Evolutionary conservation across 2,329 filamentous ascomycete species (phyloP).

Genomic region (Beauveria australis): DNA sequence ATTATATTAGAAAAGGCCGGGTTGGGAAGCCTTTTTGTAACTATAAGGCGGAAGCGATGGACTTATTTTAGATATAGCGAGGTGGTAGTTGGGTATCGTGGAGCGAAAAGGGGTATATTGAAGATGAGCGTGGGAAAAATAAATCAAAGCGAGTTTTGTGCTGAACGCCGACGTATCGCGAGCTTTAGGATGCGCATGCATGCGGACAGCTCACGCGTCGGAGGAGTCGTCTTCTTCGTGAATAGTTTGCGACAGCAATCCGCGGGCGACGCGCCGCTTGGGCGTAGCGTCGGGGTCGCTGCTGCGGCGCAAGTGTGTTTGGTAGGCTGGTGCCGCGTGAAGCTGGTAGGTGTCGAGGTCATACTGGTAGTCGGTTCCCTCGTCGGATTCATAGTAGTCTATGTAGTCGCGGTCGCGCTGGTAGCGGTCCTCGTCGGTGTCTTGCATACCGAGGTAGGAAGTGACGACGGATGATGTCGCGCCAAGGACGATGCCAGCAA

Average conservation of each 20-base stretch:
- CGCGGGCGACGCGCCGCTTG: slow-evolving; percentile 34
- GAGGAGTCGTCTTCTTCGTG: slow-evolving; percentile 63
- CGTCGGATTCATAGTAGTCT: slow-evolving; percentile 7
- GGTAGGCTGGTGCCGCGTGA: slow-evolving; percentile 17
- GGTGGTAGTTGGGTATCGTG: slow-evolving; percentile 1
- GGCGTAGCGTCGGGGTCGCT: slow-evolving; percentile 28
- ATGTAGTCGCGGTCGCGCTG: background rate
- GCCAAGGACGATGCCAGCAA: slow-evolving; percentile 52
- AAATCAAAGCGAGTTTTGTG: background rate
- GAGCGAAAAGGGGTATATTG: background rate
- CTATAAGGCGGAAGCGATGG: background rate
- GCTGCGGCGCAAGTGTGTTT: slow-evolving; percentile 1
- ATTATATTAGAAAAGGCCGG: background rate
- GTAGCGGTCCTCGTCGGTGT: slow-evolving; percentile 15
- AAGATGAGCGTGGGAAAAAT: background rate
- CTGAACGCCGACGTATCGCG: too few relatives aligned
- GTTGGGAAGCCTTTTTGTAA: background rate
- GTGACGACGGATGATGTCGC: slow-evolving; percentile 47
- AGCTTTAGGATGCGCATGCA: background rate
- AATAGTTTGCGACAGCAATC: slow-evolving; percentile 58
- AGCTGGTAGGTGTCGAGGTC: slow-evolving; percentile 11
- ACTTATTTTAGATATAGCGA: background rate
- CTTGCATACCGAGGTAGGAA: slow-evolving; percentile 38
- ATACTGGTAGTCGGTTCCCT: slow-evolving; percentile 2
- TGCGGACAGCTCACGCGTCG: slow-evolving; percentile 19